Conservation (phyloP, 2,329 filamentous ascomycete species). For the Calonectria hawksworthii region DNA sequence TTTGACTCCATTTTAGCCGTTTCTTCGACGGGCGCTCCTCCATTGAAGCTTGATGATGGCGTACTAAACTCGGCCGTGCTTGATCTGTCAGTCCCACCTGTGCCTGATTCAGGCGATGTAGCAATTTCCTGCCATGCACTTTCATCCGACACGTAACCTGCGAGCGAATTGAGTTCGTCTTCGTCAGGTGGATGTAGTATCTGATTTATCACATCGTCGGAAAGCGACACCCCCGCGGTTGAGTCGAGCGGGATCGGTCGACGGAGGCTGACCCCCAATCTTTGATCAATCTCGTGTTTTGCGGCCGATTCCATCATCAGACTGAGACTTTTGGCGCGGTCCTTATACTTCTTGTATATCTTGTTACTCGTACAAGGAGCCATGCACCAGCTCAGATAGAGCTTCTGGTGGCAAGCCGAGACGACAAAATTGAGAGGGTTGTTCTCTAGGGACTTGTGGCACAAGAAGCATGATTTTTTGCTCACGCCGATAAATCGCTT, state of each 20-base stretch:
- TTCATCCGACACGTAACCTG: not conserved
- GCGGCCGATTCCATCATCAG: not conserved
- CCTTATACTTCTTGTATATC: not conserved
- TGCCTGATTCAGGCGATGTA: not conserved
- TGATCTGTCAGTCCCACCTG: too few relatives aligned
- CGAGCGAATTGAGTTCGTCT: not conserved
- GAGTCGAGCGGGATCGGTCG: not conserved
- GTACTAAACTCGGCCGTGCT: not conserved
- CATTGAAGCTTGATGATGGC: not conserved
- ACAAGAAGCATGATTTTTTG: not conserved
- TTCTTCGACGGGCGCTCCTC: too few relatives aligned
- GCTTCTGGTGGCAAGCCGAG: not conserved
- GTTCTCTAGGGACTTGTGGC: not conserved
- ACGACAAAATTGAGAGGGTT: not conserved
- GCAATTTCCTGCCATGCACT: not conserved
- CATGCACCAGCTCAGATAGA: not conserved
- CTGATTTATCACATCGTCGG: too few relatives aligned
- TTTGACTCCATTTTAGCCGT: too few relatives aligned
- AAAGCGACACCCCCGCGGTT: not conserved
- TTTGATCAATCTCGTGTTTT: not conserved
- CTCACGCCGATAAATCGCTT: not conserved
- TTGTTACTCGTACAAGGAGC: not conserved
- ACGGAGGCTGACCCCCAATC: not conserved
- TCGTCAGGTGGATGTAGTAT: not conserved
- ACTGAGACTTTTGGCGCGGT: not conserved